Evolutionary conservation across 352 stramenopile species (phyloP), one percentile per base, ranked within the genome.

Genomic region (Phytophthora syringae): DNA sequence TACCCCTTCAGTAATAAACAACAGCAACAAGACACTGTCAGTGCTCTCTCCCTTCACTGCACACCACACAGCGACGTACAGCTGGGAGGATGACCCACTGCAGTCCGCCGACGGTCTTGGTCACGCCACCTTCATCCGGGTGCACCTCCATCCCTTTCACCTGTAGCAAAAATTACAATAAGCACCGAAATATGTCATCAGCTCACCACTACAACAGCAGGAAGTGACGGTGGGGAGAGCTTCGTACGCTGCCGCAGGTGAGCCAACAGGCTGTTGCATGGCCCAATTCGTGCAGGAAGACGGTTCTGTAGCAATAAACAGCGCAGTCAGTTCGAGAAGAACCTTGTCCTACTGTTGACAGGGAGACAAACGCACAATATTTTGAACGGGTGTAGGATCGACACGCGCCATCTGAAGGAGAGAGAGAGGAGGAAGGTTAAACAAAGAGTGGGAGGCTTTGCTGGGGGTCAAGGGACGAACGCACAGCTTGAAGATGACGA

Each of bases 61-160:
- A 22, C 22, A 55, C 7, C 7, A 30, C 61, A 16, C 22, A 50
- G 34, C 24, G 15, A 76, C 77, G 30, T 73, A 90, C 84, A 2
- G 86, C 86, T 30, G 86, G 82, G 3, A 94, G 70, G 54, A 94
- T 91, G 60, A 92, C 72, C 74, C 83, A 90, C 54, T 82, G 69
- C 39, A 86, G 55, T 13, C 86, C 86, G 42, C 86, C 86, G 49
- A 87, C 72, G 16, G 82, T 92, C 59, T 93, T 95, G 40, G 89
- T 97, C 53, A 94, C 86, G 45, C 89, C 89, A 24, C 89, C 89
- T 80, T 97, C 89, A 45, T 97, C 84, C 32, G 84, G 87, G 47
- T 96, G 85, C 50, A 97, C 89, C 62, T 97, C 87, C 88, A 97
- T 97, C 37, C 88, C 84, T 64, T 84, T 91, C 34, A 96, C 88